phyloP scores from a whole-genome alignment of 768 basidiomycete genomes.

The Mycena indigotica region DNA sequence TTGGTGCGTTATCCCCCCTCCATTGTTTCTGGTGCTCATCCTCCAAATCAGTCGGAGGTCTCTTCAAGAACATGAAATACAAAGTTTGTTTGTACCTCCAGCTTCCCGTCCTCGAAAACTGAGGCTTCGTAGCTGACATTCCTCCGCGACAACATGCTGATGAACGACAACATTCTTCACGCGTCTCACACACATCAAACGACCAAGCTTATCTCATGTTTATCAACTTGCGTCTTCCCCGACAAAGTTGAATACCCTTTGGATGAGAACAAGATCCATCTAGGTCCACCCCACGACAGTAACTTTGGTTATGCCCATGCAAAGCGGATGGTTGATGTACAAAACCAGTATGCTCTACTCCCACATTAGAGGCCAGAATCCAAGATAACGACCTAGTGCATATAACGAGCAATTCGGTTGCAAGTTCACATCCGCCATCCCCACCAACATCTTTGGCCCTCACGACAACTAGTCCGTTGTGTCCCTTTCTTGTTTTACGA shows the following conservation, averaged over 20 bases:
- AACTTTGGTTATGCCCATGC: conserved; percentile 98
- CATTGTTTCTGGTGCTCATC: background rate
- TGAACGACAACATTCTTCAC: conserved; percentile 93
- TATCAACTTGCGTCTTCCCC: conserved; percentile 97
- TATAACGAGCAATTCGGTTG: conserved; percentile 95
- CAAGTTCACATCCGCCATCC: conserved; percentile 96
- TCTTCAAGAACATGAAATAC: conserved; percentile 95
- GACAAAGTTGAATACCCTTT: conserved; percentile 94
- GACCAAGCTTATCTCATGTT: conserved; percentile 87
- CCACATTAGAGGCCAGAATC: too few relatives aligned
- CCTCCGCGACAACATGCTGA: conserved; percentile 90
- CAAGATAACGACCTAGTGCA: too few relatives aligned
- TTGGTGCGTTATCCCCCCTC: conserved; percentile 56
- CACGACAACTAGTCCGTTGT: conserved; percentile 81
- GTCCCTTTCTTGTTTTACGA: background rate
- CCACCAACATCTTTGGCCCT: conserved; percentile 96
- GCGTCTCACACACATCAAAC: conserved; percentile 64
- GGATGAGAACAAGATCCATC: conserved; percentile 90
- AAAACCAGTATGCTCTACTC: conserved; percentile 72
- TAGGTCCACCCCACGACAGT: conserved; percentile 88
- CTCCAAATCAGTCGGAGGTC: conserved; percentile 71
- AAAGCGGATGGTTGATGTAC: conserved; percentile 93
- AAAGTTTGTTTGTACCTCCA: conserved; percentile 60
- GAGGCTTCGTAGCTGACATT: conserved; percentile 71
- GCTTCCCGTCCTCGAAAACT: too few relatives aligned